These are phyloP conservation scores for Linnemannia schmuckeri DNA, from an alignment of 192 early-diverging fungal genomes.

Conservation along the genomic window DNA sequence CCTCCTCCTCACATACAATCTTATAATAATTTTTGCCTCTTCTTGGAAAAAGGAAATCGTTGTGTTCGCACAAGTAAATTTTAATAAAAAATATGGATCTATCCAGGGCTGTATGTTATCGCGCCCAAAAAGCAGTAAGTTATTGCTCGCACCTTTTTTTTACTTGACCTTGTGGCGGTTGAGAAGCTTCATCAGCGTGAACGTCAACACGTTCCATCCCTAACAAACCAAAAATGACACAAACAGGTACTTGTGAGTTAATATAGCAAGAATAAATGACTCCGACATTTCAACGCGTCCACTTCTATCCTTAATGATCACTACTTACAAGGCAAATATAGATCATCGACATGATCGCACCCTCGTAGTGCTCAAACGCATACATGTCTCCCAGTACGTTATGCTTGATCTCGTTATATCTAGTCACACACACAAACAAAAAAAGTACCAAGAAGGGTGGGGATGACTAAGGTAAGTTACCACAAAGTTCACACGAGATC, in stretches of 20 bases:
- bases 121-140: neutral
- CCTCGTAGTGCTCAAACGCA: conserved; percentile 39
- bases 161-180: conserved; percentile 52
- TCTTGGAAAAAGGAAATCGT: no score
- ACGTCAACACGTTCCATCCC: conserved; percentile 37
- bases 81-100: no score
- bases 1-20: no score
- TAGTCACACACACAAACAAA: neutral
- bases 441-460: neutral
- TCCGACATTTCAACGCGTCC: no score
- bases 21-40: no score
- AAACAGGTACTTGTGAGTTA: no score
- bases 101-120: no score
- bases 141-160: neutral
- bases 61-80: no score
- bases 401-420: conserved; percentile 44
- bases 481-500: neutral
- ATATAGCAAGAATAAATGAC: no score
- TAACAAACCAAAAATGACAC: neutral
- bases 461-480: neutral
- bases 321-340: conserved; percentile 38
- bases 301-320: neutral
- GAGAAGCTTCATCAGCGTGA: conserved; percentile 41
- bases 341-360: conserved; percentile 32
- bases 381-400: conserved; percentile 31